phyloP scores from a whole-genome alignment of 805 yeast genomes.

The Candida ovalis region DNA sequence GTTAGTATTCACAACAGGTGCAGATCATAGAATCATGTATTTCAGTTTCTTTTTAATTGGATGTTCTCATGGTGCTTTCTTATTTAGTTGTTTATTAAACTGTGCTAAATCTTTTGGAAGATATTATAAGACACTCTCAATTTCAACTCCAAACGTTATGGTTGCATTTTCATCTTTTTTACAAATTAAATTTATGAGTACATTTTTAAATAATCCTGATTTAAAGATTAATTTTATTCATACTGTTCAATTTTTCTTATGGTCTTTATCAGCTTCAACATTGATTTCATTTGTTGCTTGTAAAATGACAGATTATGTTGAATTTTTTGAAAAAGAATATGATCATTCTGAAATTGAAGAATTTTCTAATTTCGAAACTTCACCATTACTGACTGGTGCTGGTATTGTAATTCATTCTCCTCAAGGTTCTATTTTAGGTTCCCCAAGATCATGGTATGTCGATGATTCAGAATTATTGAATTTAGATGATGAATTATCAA shows the following conservation, averaged over 20 bases:
- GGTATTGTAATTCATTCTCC: constrained; percentile 29
- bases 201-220: constrained; percentile 15
- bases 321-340: constrained; percentile 22
- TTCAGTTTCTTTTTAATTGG: constrained; percentile 59
- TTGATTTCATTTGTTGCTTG: constrained; percentile 26
- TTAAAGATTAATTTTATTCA: constrained; percentile 18
- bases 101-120: constrained; percentile 77
- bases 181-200: constrained; percentile 25
- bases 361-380: constrained; percentile 30
- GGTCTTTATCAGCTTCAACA: constrained; percentile 14
- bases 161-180: constrained; percentile 31
- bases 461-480: constrained; percentile 20
- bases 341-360: constrained; percentile 22
- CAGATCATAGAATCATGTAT: constrained; percentile 37
- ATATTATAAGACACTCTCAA: constrained; percentile 67
- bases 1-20: constrained; percentile 29
- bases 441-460: constrained; percentile 29
- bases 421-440: constrained; percentile 21
- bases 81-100: constrained; percentile 65
- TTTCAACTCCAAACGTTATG: constrained; percentile 68
- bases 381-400: constrained; percentile 32
- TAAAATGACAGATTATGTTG: constrained; percentile 26
- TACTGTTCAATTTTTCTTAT: constrained; percentile 21
- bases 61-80: constrained; percentile 63
- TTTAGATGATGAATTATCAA: constrained; percentile 26